A percentile compares a stretch with the other conserved stretches of the same genome.
Evolutionary conservation across 2,329 filamentous ascomycete species (phyloP).

Genomic region (Polytolypa hystricis): DNA sequence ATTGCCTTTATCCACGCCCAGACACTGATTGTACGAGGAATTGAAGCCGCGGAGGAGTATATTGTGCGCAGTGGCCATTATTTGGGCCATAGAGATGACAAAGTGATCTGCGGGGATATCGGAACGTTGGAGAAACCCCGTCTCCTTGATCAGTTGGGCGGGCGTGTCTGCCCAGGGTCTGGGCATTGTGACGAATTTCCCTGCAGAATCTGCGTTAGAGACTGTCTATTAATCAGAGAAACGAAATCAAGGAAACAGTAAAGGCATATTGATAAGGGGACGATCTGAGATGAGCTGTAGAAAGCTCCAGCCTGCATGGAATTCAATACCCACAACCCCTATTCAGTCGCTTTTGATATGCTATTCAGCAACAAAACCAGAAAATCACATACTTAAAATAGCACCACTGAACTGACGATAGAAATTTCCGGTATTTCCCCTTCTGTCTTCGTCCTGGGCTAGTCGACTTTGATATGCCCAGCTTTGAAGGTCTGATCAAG

Average conservation of each 20-base stretch:
- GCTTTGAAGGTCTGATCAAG: too few species aligned
- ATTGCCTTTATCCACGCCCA: constrained; percentile 17
- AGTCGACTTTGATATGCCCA: too few species aligned
- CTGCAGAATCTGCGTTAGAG: not conserved
- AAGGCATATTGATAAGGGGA: not conserved
- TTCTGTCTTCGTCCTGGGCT: too few species aligned
- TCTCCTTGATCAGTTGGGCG: constrained; percentile 7
- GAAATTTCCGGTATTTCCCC: too few species aligned
- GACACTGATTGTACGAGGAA: constrained; percentile 28
- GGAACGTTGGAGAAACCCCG: constrained; percentile 5
- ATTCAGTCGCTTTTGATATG: too few species aligned
- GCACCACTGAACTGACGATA: too few species aligned
- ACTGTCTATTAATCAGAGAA: not conserved
- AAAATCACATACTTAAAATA: too few species aligned
- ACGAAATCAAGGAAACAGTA: too few species aligned
- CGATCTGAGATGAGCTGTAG: not conserved
- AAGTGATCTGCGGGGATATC: constrained; percentile 8
- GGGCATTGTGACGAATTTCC: constrained; percentile 4
- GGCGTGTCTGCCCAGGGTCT: constrained; percentile 9
- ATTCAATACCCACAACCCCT: too few species aligned
- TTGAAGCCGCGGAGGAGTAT: constrained; percentile 31
- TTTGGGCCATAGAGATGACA: constrained; percentile 5
- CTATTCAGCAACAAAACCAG: too few species aligned
- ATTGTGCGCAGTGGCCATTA: constrained; percentile 29
- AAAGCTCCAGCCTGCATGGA: not conserved